Evolutionary conservation across 331 rosid genomes (phyloP).

Genomic region (Prunus yedoensis): DNA sequence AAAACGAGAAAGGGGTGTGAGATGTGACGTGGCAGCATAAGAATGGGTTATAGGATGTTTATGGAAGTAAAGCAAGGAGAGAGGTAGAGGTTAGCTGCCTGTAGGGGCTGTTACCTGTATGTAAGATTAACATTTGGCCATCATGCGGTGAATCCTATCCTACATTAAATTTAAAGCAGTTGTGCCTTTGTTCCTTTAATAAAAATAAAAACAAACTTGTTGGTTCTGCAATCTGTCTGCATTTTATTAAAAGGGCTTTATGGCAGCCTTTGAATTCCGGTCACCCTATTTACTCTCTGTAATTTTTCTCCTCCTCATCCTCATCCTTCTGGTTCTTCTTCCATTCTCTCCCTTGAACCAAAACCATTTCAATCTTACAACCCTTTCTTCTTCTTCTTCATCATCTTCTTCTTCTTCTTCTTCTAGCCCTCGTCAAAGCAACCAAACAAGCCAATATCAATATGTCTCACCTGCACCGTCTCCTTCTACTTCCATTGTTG

Average conservation of each 20-base stretch:
- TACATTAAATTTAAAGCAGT: no score
- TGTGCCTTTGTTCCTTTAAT: background rate
- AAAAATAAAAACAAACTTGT: background rate
- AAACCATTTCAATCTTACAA: constrained; percentile 2
- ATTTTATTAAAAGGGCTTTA: background rate
- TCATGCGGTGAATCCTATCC: no score
- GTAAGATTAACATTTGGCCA: no score
- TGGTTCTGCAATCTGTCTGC: background rate
- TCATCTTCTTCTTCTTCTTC: background rate
- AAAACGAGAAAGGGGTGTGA: background rate
- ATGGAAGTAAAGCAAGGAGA: background rate
- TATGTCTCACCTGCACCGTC: background rate
- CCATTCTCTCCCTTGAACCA: constrained; percentile 20
- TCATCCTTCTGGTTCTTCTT: background rate
- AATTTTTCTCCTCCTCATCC: constrained; percentile 18
- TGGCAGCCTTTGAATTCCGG: constrained; percentile 19
- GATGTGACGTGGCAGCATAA: background rate
- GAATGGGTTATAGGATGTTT: background rate
- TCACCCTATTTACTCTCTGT: constrained; percentile 20
- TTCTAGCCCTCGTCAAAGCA: background rate
- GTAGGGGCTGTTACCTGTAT: no score
- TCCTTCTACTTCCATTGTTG: background rate
- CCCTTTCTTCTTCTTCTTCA: background rate
- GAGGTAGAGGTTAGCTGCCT: background rate
- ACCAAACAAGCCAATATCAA: background rate